A percentile compares a stretch with the other conserved stretches of the same genome.
These are phyloP conservation scores for Ophiostoma fasciatum DNA, from an alignment of 2,329 filamentous ascomycete species.

Conservation along the genomic window DNA sequence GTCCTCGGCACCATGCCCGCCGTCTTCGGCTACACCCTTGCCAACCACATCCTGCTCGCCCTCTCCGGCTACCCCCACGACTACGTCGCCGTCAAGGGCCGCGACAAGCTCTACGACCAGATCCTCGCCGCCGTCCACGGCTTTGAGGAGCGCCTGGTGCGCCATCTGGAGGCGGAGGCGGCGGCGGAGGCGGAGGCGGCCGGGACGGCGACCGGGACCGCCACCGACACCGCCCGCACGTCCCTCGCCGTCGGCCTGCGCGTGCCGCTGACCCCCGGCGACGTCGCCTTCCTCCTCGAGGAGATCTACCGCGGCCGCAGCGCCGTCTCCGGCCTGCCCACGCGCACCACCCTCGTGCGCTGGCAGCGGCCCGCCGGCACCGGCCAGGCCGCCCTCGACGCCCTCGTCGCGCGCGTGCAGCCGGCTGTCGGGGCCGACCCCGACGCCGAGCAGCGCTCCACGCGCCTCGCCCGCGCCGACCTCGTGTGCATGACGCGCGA, in stretches of 20 bases:
- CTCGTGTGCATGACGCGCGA: conserved; percentile 90
- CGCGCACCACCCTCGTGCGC: conserved; percentile 61
- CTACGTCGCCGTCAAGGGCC: conserved; percentile 63
- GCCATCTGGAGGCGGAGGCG: conserved; percentile 13
- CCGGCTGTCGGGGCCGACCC: conserved; percentile 41
- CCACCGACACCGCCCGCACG: conserved; percentile 18
- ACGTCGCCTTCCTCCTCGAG: conserved; percentile 78
- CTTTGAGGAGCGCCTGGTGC: conserved; percentile 61
- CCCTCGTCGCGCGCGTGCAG: conserved; percentile 26
- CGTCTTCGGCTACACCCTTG: conserved; percentile 80
- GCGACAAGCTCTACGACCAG: conserved; percentile 85
- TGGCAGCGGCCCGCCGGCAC: conserved; percentile 38
- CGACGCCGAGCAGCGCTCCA: conserved; percentile 52
- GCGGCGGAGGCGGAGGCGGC: background rate
- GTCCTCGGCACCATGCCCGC: conserved; percentile 96
- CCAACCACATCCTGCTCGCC: conserved; percentile 82
- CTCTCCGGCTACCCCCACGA: conserved; percentile 75
- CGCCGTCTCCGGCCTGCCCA: conserved; percentile 66
- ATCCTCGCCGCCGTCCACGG: conserved; percentile 64
- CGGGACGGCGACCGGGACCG: background rate
- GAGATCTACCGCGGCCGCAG: conserved; percentile 79
- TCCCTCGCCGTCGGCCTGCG: conserved; percentile 55
- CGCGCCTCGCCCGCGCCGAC: conserved; percentile 52
- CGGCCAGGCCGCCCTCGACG: conserved; percentile 24
- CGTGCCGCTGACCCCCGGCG: conserved; percentile 60